These are phyloP conservation scores for Zymoseptoria tritici DNA, from an alignment of 2,329 filamentous ascomycete species.

Conservation along the genomic window DNA sequence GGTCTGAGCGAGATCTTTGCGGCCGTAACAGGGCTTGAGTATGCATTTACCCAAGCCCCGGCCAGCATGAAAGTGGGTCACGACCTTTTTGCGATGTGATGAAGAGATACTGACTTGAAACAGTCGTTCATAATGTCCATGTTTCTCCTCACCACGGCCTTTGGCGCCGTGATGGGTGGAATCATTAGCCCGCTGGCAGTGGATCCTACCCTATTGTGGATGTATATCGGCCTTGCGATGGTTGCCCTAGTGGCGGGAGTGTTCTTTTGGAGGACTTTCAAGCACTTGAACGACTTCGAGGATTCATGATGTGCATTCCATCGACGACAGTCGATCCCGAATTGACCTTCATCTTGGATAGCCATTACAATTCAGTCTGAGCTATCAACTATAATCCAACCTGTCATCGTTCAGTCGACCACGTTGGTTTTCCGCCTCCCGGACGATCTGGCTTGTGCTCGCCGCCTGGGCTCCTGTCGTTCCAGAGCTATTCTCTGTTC, in stretches of 20 bases:
- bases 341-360: neutral
- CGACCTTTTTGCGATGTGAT: neutral
- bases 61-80: conserved; percentile 32
- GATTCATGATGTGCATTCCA: neutral
- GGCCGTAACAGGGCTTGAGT: conserved; percentile 38
- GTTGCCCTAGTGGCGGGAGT: conserved; percentile 11
- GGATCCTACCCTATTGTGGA: conserved; percentile 58
- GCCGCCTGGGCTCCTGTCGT: neutral
- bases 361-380: neutral
- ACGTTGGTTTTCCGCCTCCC: neutral
- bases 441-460: neutral
- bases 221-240: conserved; percentile 30
- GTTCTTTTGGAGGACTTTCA: conserved; percentile 25
- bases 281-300: conserved; percentile 33
- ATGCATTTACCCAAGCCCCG: conserved; percentile 40
- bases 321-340: neutral
- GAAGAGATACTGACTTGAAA: neutral
- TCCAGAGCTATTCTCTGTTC: neutral
- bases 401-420: neutral
- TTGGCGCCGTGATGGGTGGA: conserved; percentile 52
- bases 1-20: conserved; percentile 40
- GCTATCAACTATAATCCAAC: neutral
- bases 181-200: conserved; percentile 52
- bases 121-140: conserved; percentile 16
- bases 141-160: conserved; percentile 40